A percentile compares a stretch with the other conserved stretches of the same genome.
phyloP scores from a whole-genome alignment of 176 grass and related monocot genomes.

The Elaeis guineensis region DNA sequence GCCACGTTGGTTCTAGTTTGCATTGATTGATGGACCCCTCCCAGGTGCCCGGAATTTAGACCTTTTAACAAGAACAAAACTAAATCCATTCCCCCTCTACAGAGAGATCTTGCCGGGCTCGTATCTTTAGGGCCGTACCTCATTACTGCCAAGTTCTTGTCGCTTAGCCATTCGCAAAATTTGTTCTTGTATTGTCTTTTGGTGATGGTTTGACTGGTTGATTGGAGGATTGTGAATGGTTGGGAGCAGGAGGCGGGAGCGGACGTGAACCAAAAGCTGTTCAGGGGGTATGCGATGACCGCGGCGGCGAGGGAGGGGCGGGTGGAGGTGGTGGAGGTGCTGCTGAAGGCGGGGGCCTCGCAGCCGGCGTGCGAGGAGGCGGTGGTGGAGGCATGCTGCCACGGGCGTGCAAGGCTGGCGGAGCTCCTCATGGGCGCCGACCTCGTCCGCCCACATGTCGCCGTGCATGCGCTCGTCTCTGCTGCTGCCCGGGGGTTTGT shows the following conservation, averaged over 20 bases:
- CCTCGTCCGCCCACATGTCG: slow-evolving; percentile 58
- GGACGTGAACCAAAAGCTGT: slow-evolving; percentile 86
- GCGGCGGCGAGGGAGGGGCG: slow-evolving; percentile 72
- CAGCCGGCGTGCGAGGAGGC: slow-evolving; percentile 96
- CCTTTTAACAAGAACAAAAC: too few relatives aligned
- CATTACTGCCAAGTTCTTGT: too few relatives aligned
- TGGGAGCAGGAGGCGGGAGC: slow-evolving; percentile 57
- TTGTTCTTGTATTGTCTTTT: too few relatives aligned
- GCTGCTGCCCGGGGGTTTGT: slow-evolving; percentile 63
- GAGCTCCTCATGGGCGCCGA: slow-evolving; percentile 74
- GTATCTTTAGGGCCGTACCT: too few relatives aligned
- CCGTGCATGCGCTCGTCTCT: slow-evolving; percentile 73
- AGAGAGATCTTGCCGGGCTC: too few relatives aligned
- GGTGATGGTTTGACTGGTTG: too few relatives aligned
- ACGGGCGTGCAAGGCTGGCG: slow-evolving; percentile 53
- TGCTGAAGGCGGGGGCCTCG: slow-evolving; percentile 66
- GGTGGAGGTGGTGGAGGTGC: slow-evolving; percentile 58
- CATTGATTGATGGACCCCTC: too few relatives aligned
- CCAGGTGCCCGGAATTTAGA: too few relatives aligned
- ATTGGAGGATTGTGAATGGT: too few relatives aligned
- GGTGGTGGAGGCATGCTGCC: slow-evolving; percentile 71
- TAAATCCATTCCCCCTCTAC: too few relatives aligned
- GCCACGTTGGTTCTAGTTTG: too few relatives aligned
- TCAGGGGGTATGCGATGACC: slow-evolving; percentile 64
- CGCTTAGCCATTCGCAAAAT: too few relatives aligned